These are phyloP conservation scores for Parascedosporium putredinis DNA, from an alignment of 2,329 filamentous ascomycete genomes.

Conservation along the genomic window DNA sequence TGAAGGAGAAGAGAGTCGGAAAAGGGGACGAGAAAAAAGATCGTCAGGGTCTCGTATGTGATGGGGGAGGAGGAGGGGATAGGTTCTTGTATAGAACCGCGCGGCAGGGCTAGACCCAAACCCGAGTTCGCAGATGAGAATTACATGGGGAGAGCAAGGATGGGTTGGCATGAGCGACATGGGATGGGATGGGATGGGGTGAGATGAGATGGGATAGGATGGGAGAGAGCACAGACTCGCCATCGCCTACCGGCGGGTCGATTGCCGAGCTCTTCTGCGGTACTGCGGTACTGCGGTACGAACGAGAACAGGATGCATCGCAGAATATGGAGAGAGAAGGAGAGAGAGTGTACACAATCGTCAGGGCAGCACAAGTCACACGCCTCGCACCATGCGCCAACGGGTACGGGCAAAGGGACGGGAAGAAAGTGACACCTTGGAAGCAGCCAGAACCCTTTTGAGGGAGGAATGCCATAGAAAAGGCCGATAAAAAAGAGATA, in stretches of 20 bases:
- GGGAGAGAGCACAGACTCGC: not conserved
- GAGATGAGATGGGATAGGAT: not conserved
- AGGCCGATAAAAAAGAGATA: constrained; percentile 1
- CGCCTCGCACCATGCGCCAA: no score
- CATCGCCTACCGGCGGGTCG: not conserved
- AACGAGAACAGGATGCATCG: not conserved
- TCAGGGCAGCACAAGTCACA: no score
- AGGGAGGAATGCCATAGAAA: no score
- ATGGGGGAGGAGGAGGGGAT: not conserved
- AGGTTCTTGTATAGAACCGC: constrained; percentile 1
- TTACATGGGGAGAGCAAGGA: not conserved
- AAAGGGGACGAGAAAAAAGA: not conserved
- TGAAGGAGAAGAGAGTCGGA: not conserved
- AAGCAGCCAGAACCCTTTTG: no score
- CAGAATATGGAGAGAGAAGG: no score
- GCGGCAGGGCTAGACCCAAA: not conserved
- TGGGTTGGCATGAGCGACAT: not conserved
- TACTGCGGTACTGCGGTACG: not conserved
- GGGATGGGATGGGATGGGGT: not conserved
- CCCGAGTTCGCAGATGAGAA: not conserved
- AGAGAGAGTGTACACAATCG: no score
- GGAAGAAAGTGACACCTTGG: no score
- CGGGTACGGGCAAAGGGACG: no score
- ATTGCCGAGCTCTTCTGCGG: not conserved
- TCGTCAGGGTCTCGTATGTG: not conserved